Percentiles rank a stretch among this genome's conserved stretches.
Conservation (phyloP, 75 land plant species). For the Sequoia sempervirens region DNA sequence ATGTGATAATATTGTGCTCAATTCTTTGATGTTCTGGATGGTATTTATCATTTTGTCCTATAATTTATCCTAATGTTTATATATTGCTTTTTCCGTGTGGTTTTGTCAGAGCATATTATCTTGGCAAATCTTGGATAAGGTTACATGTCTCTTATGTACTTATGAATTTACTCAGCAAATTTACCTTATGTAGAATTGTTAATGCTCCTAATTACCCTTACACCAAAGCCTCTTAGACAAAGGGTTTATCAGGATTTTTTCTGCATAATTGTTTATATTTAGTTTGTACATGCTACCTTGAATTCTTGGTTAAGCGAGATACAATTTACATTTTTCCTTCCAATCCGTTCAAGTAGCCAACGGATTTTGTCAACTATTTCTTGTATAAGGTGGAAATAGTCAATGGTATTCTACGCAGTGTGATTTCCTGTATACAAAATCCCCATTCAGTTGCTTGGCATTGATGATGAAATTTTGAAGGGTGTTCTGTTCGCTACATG, state of each 20-base stretch:
- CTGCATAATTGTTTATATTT: not conserved
- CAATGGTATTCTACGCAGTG: not conserved
- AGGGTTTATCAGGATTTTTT: not conserved
- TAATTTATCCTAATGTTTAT: not conserved
- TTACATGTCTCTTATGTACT: not conserved
- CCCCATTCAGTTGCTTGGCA: not conserved
- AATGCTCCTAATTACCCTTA: not conserved
- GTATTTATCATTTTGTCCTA: not conserved
- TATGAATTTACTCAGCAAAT: not conserved
- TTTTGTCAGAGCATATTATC: not conserved
- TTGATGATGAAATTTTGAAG: not conserved
- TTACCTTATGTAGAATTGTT: not conserved
- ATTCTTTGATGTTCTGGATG: not conserved
- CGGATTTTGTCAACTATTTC: not conserved
- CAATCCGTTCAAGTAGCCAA: not conserved
- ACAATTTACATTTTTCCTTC: not conserved
- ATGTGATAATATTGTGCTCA: no score
- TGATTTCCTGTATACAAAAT: not conserved
- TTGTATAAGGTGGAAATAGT: not conserved
- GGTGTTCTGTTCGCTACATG: not conserved
- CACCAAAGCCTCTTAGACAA: not conserved
- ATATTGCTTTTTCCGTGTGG: not conserved
- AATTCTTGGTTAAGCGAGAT: not conserved
- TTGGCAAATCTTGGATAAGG: not conserved
- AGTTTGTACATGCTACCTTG: not conserved